Conservation (phyloP, 2,329 filamentous ascomycete species). For the Trichophyton benhamiae region DNA sequence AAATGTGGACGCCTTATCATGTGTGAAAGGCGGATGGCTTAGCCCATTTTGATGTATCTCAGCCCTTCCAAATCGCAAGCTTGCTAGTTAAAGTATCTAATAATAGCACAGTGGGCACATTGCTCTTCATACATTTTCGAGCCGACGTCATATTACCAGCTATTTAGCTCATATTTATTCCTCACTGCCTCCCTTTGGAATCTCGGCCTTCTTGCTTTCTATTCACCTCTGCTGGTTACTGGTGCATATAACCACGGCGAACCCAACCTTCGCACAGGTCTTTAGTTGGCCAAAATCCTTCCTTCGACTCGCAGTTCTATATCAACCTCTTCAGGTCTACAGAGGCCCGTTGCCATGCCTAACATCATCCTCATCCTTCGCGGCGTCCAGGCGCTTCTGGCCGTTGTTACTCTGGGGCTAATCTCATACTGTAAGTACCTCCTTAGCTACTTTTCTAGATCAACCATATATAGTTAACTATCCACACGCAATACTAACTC, state of each 20-base stretch:
- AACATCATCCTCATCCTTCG: constrained; percentile 36
- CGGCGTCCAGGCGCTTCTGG: constrained; percentile 53
- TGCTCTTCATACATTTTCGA: neutral
- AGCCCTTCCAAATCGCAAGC: neutral
- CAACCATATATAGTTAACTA: neutral
- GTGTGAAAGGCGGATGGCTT: neutral
- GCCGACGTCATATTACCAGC: neutral
- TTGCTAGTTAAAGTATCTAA: neutral
- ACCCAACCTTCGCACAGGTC: neutral
- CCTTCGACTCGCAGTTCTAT: neutral
- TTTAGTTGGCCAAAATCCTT: neutral
- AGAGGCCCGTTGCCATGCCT: neutral
- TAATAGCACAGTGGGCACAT: neutral
- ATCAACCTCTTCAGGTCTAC: neutral
- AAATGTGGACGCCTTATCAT: neutral
- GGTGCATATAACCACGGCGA: neutral
- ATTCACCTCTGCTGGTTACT: neutral
- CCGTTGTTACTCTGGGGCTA: constrained; percentile 62
- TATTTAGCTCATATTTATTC: neutral
- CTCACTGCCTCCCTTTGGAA: neutral
- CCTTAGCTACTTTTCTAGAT: neutral
- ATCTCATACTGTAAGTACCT: constrained; percentile 53
- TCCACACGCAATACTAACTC: neutral
- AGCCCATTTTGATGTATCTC: neutral
- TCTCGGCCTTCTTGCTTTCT: neutral